A percentile compares a stretch with the other conserved stretches of the same genome.
Evolutionary conservation across 305 asterid species (phyloP).

Genomic region (Fraxinus nigra): DNA sequence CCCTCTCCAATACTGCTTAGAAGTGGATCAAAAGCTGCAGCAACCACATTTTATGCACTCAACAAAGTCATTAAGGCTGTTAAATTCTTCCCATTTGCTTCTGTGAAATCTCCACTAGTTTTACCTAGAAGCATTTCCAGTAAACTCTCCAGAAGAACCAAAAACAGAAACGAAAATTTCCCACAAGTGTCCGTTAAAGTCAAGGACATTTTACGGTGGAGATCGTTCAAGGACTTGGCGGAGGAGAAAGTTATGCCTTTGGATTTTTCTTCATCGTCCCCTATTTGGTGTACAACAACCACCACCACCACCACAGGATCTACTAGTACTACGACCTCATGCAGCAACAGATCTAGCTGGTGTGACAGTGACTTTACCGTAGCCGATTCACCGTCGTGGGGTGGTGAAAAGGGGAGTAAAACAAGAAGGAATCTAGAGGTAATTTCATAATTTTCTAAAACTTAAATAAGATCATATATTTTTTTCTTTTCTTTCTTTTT

Average conservation of each 20-base stretch:
- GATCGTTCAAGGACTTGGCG: slow-evolving; percentile 58
- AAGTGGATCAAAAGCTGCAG: slow-evolving; percentile 59
- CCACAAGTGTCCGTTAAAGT: slow-evolving; percentile 40
- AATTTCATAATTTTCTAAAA: neutral
- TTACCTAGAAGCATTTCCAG: slow-evolving; percentile 41
- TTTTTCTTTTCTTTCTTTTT: neutral
- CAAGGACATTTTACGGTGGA: slow-evolving; percentile 84
- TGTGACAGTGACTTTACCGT: slow-evolving; percentile 53
- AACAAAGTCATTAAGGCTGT: slow-evolving; percentile 49
- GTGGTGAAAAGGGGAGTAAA: slow-evolving; percentile 36
- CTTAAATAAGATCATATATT: neutral
- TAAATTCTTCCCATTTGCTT: slow-evolving; percentile 49
- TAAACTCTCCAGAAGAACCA: slow-evolving; percentile 24
- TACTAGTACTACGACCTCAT: slow-evolving; percentile 16
- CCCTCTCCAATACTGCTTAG: slow-evolving; percentile 35
- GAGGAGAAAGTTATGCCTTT: slow-evolving; percentile 41
- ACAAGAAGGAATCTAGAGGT: slow-evolving; percentile 46
- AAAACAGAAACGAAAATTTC: slow-evolving; percentile 4
- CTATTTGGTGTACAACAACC: slow-evolving; percentile 26
- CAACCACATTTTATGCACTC: slow-evolving; percentile 55
- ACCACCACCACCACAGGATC: slow-evolving; percentile 21
- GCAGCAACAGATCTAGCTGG: slow-evolving; percentile 59
- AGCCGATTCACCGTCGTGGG: slow-evolving; percentile 47
- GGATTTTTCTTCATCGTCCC: slow-evolving; percentile 27
- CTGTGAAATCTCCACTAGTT: slow-evolving; percentile 37